Percentiles rank a stretch among this genome's conserved stretches.
phyloP scores from a whole-genome alignment of 2,329 filamentous ascomycete species.

The Xylariaceae sp. region DNA sequence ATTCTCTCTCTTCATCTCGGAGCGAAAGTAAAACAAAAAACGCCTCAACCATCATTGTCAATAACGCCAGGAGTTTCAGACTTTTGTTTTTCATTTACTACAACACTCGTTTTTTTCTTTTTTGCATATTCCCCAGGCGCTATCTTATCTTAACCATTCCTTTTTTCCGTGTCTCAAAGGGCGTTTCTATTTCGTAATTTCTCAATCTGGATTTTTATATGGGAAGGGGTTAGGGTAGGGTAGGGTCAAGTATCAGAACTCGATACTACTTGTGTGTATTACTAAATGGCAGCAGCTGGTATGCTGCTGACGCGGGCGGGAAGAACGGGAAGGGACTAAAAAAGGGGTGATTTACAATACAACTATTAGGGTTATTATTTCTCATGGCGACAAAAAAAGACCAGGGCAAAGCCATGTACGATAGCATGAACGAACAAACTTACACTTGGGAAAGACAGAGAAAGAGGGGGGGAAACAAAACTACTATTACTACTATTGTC shows the following conservation, averaged over 20 bases:
- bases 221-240: too few relatives aligned
- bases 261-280: background rate
- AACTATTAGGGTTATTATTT: background rate
- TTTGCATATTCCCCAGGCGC: background rate
- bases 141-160: background rate
- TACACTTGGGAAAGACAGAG: background rate
- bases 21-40: too few relatives aligned
- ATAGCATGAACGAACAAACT: slow-evolving; percentile 2
- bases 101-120: background rate
- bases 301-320: background rate
- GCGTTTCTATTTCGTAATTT: too few relatives aligned
- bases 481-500: background rate
- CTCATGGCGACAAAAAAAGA: background rate
- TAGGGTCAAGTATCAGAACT: too few relatives aligned
- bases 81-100: background rate
- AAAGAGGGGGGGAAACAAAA: background rate
- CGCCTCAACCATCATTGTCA: too few relatives aligned
- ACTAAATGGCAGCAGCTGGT: background rate
- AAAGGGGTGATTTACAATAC: background rate
- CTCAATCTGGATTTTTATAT: too few relatives aligned
- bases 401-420: background rate
- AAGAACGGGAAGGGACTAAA: background rate
- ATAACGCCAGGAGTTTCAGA: background rate
- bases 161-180: background rate
- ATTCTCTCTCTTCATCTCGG: too few relatives aligned